Evolutionary conservation across 768 basidiomycete species (phyloP).

Genomic region (Peribolospora baueri): DNA sequence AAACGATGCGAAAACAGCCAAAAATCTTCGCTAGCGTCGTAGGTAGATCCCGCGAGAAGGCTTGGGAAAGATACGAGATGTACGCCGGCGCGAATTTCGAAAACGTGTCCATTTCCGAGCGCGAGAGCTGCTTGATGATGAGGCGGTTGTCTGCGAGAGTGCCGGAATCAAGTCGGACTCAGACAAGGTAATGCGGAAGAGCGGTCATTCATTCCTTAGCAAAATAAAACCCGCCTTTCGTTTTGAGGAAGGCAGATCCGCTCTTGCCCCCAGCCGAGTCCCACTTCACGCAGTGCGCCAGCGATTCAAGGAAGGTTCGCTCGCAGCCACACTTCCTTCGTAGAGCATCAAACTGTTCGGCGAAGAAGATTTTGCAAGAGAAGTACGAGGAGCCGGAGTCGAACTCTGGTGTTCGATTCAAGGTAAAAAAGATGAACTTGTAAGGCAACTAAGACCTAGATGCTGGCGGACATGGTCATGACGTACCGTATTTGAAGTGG

Average conservation of each 20-base stretch:
- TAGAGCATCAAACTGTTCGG: conserved; percentile 87
- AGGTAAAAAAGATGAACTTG: background rate
- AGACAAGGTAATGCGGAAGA: background rate
- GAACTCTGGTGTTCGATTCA: conserved; percentile 34
- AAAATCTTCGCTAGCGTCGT: conserved; percentile 90
- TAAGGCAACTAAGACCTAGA: conserved; percentile 1
- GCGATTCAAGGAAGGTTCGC: conserved; percentile 73
- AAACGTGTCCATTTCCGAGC: conserved; percentile 75
- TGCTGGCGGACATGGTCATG: background rate
- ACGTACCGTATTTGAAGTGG: conserved; percentile 20
- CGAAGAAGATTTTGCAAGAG: conserved; percentile 80
- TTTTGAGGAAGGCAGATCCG: conserved; percentile 88
- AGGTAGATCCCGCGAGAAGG: conserved; percentile 53
- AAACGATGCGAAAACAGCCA: conserved; percentile 83
- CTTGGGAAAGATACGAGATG: conserved; percentile 94
- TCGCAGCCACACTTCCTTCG: conserved; percentile 83
- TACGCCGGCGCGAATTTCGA: conserved; percentile 92
- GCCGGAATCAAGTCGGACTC: conserved; percentile 1
- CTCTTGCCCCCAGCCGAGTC: conserved; percentile 87
- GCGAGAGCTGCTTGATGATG: conserved; percentile 88
- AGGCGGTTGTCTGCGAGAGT: conserved; percentile 62
- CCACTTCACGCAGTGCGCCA: conserved; percentile 89
- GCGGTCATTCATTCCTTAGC: background rate
- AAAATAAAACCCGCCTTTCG: conserved; percentile 36
- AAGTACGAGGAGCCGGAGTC: conserved; percentile 74